Conservation (phyloP, 1,139 yeast species). For the Suhomyces guaymorum region DNA sequence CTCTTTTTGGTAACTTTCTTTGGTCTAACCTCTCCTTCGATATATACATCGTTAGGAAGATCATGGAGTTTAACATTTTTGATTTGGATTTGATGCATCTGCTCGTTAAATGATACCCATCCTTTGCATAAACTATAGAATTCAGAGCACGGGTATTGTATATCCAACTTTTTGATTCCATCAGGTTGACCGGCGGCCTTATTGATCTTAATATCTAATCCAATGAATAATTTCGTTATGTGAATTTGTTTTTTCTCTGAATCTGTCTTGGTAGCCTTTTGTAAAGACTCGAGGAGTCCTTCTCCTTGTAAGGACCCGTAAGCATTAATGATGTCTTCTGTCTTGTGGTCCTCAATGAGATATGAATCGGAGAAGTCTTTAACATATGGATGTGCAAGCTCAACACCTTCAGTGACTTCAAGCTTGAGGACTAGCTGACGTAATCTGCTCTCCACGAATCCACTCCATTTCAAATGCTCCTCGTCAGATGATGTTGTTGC, state of each 20-base stretch:
- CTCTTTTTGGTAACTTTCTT: slow-evolving; percentile 45
- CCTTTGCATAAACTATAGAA: slow-evolving; percentile 77
- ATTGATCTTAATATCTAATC: slow-evolving; percentile 61
- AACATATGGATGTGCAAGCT: slow-evolving; percentile 86
- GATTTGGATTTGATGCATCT: slow-evolving; percentile 61
- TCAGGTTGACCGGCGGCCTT: slow-evolving; percentile 30
- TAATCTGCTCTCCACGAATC: slow-evolving; percentile 86
- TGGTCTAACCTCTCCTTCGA: slow-evolving; percentile 77
- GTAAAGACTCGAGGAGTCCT: slow-evolving; percentile 19
- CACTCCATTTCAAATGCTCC: slow-evolving; percentile 87
- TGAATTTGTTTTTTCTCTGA: slow-evolving; percentile 47
- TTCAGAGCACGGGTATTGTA: slow-evolving; percentile 89
- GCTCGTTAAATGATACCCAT: slow-evolving; percentile 66
- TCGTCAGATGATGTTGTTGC: slow-evolving; percentile 72
- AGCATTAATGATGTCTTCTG: slow-evolving; percentile 53
- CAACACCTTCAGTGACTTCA: slow-evolving; percentile 73
- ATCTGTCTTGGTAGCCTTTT: slow-evolving; percentile 15
- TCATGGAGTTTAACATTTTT: slow-evolving; percentile 80
- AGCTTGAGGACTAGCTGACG: slow-evolving; percentile 79
- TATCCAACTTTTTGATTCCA: slow-evolving; percentile 70
- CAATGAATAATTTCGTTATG: slow-evolving; percentile 77
- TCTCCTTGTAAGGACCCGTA: slow-evolving; percentile 55
- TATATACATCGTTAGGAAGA: slow-evolving; percentile 81
- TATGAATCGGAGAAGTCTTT: slow-evolving; percentile 68
- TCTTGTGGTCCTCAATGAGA: slow-evolving; percentile 54